These are phyloP conservation scores for Phylloporus arenicola DNA, from an alignment of 768 basidiomycete genomes.

Conservation along the genomic window DNA sequence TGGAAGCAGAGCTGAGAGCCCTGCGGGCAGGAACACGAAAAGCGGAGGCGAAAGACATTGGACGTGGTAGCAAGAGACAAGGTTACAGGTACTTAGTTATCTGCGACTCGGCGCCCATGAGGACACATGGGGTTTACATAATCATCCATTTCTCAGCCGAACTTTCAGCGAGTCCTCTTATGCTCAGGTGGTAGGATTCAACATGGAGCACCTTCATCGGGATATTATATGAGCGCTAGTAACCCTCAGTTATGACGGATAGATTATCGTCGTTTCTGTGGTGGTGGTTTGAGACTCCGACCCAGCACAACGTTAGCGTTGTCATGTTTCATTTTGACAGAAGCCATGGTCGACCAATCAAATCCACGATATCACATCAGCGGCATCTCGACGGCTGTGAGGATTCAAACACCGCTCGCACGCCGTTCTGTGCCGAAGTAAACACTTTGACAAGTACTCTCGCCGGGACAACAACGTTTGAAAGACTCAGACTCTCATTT, in stretches of 20 bases:
- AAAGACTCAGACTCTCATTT: no score
- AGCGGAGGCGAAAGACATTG: constrained; percentile 51
- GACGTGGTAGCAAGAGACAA: constrained; percentile 1
- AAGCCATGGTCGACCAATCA: background rate
- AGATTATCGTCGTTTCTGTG: background rate
- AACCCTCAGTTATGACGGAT: background rate
- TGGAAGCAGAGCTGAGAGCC: constrained; percentile 30
- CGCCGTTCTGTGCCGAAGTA: background rate
- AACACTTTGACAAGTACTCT: background rate
- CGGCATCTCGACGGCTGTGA: background rate
- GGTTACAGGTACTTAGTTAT: constrained; percentile 1
- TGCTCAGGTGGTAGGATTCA: no score
- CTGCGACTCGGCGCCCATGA: background rate
- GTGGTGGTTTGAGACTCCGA: background rate
- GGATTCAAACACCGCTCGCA: background rate
- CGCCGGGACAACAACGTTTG: no score
- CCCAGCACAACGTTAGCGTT: background rate
- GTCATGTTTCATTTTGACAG: background rate
- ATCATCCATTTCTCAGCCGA: background rate
- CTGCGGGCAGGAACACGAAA: constrained; percentile 49
- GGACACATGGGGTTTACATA: constrained; percentile 12
- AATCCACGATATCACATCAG: background rate
- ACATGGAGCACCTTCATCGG: no score
- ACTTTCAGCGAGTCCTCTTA: no score
- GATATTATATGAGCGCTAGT: background rate